Base-by-base conservation (phyloP, 164 flowering plant species). In the Taxillus chinensis region DNA sequence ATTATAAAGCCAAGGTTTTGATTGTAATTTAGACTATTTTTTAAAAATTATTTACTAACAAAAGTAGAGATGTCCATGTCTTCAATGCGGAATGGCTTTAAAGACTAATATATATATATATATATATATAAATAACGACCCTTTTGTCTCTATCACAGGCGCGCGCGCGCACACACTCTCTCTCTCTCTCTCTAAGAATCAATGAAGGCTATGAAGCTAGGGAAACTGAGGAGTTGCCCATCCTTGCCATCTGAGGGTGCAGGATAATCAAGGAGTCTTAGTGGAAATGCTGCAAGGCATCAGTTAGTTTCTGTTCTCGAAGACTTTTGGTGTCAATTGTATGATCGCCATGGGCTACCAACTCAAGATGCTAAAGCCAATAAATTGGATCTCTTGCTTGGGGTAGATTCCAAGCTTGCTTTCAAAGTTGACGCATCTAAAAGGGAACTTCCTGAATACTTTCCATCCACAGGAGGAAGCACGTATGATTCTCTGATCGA, bases 261-360 rank as follows among this genome's bases (percentile, higher is more conserved):
- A 8, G 79, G 78, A 64, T 88, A 96, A 60, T 86, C 81, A 59
- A 77, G 85, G 73, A 91, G 89, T 78, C 75, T 82, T 41, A 74
- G 85, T 74, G 89, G 86, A 39, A 95, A 82, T 73, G 90, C 95
- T 49, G 93, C 89, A 40, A 80, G 99, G 62, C 90, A 90, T 13
- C 92, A 89, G 55, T 72, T 95, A 63, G 84, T 96, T 68, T 65
- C 75, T 11, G 71, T 79, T 68, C 96, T 95, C 64, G 93, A 95
- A 71, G 97, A 89, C 54, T 95, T 91, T 74, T 93, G 99, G 99
- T 95, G 90, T 13, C 88, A 90, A 71, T 63, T 93, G 62, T 93
- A 80, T 74, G 93, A 95, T 74, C 82, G 74, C 66, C 97, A 95
- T 75, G 99, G 99, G 13, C 84, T 78, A 55, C 57, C 73, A 15